These are phyloP conservation scores for Candida succiphila DNA, from an alignment of 805 yeast species.

Conservation along the genomic window DNA sequence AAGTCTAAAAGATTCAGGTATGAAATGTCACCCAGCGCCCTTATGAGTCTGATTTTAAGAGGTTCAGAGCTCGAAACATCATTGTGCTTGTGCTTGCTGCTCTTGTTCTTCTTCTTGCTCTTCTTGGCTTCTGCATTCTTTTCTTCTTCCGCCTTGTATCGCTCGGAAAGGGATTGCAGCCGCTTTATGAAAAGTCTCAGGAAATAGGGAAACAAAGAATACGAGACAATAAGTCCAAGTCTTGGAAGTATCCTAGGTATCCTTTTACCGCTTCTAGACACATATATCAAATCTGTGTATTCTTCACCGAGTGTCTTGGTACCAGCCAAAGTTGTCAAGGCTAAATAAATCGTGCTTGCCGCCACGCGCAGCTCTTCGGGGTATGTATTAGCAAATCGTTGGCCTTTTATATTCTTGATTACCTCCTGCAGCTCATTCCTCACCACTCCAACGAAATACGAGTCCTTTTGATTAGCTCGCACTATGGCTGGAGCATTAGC, in stretches of 20 bases:
- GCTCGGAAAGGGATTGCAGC: conserved; percentile 8
- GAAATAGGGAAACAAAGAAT: conserved; percentile 54
- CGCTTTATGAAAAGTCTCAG: conserved; percentile 19
- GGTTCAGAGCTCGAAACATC: background rate
- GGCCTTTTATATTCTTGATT: conserved; percentile 45
- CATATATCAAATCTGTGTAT: conserved; percentile 74
- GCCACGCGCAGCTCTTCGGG: conserved; percentile 50
- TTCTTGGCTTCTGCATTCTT: background rate
- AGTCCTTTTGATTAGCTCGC: conserved; percentile 85
- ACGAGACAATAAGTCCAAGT: conserved; percentile 48
- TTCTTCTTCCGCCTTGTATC: conserved; percentile 10
- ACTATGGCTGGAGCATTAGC: conserved; percentile 90
- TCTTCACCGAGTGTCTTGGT: conserved; percentile 89
- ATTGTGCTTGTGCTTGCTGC: background rate
- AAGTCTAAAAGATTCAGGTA: conserved; percentile 40
- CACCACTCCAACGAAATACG: conserved; percentile 52
- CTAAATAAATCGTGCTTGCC: conserved; percentile 55
- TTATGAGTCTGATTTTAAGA: background rate
- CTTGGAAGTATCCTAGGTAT: conserved; percentile 37
- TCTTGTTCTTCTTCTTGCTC: background rate
- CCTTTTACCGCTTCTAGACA: conserved; percentile 37
- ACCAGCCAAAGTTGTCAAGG: conserved; percentile 65
- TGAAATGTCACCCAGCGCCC: conserved; percentile 17
- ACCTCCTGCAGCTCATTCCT: conserved; percentile 46
- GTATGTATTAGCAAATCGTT: conserved; percentile 53